Conservation (phyloP, 345 rosid genomes). For the Arabis alpina region DNA sequence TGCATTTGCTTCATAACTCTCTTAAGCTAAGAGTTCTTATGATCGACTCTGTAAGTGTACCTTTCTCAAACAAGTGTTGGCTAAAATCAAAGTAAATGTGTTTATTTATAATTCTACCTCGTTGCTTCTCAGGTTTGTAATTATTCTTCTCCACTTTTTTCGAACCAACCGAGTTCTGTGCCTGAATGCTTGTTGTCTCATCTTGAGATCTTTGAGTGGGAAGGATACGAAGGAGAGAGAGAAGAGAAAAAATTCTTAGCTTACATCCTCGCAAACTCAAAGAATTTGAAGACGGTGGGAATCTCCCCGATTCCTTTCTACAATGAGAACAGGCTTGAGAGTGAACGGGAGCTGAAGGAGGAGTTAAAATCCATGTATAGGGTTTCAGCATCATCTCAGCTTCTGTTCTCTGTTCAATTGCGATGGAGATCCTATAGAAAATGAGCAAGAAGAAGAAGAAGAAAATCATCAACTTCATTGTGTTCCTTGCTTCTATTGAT, state of each 20-base stretch:
- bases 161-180: slow-evolving; percentile 25
- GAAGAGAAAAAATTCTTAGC: slow-evolving; percentile 1
- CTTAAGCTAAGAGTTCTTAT: too few species aligned
- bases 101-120: background rate
- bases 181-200: slow-evolving; percentile 22
- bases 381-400: background rate
- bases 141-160: background rate
- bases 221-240: too few species aligned
- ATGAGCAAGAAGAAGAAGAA: too few species aligned
- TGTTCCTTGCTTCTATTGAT: too few species aligned
- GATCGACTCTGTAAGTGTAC: too few species aligned
- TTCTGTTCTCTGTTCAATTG: background rate
- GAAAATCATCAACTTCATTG: too few species aligned
- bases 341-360: background rate
- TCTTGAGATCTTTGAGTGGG: background rate
- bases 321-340: too few species aligned
- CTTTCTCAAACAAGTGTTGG: background rate
- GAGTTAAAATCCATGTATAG: slow-evolving; percentile 5
- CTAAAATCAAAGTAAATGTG: background rate
- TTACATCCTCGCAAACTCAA: too few species aligned
- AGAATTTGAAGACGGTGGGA: too few species aligned
- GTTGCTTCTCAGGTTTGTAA: background rate
- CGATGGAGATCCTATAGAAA: too few species aligned
- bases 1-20: too few species aligned
- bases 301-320: too few species aligned